These are phyloP conservation scores for Rhizopogon salebrosus DNA, from an alignment of 768 basidiomycete species.

Conservation along the genomic window DNA sequence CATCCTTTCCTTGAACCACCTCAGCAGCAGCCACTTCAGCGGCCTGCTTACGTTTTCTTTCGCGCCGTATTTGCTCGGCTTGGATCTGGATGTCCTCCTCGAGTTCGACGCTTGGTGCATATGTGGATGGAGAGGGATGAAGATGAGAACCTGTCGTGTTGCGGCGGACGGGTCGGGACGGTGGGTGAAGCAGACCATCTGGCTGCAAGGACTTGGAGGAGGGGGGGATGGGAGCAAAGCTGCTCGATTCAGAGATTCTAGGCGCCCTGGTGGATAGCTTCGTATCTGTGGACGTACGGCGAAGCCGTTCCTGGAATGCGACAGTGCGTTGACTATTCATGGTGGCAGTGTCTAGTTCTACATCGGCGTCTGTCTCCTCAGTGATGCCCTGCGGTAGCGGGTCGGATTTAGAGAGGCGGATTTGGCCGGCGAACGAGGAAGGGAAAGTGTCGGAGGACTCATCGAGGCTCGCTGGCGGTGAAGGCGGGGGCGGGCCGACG, in stretches of 20 bases:
- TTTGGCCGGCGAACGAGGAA: conserved; percentile 25
- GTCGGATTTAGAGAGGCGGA: conserved; percentile 16
- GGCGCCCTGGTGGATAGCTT: conserved; percentile 29
- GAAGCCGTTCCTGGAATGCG: conserved; percentile 26
- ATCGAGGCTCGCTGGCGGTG: conserved; percentile 40
- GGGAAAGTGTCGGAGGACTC: conserved; percentile 18
- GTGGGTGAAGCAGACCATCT: conserved; percentile 53
- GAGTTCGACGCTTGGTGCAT: conserved; percentile 35
- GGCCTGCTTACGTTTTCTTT: conserved; percentile 72
- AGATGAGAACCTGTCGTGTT: conserved; percentile 63
- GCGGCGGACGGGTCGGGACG: conserved; percentile 48
- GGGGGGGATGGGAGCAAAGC: conserved; percentile 15
- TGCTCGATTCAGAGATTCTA: conserved; percentile 13
- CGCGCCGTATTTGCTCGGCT: conserved; percentile 80
- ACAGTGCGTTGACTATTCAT: conserved; percentile 15
- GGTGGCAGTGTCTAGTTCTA: conserved; percentile 14
- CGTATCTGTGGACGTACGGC: conserved; percentile 49
- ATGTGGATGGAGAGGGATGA: conserved; percentile 28
- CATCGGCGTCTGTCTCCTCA: conserved; percentile 27
- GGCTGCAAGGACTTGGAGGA: conserved; percentile 22
- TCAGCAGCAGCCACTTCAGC: conserved; percentile 45
- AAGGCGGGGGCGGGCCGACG: conserved; percentile 56
- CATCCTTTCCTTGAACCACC: conserved; percentile 31
- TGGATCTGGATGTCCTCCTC: conserved; percentile 75
- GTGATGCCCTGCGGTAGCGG: conserved; percentile 19